Evolutionary conservation across 1,139 yeast genomes (phyloP).

Genomic region (Yamadazyma atmosphaerica): DNA sequence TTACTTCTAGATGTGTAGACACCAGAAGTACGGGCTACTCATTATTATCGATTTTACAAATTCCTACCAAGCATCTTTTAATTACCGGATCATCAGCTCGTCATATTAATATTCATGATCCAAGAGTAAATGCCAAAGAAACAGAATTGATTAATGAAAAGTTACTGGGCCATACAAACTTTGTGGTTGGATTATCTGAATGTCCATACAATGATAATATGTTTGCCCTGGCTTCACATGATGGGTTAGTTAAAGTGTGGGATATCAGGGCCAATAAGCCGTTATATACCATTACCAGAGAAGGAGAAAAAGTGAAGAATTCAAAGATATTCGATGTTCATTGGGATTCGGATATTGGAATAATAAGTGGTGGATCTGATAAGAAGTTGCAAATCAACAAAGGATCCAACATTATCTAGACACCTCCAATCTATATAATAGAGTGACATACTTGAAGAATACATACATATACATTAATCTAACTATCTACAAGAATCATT

Average conservation of each 20-base stretch:
- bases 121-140: conserved; percentile 51
- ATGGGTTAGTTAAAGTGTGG: conserved; percentile 95
- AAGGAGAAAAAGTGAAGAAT: conserved; percentile 41
- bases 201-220: conserved; percentile 76
- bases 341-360: conserved; percentile 81
- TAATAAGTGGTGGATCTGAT: conserved; percentile 92
- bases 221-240: conserved; percentile 90
- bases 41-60: conserved; percentile 68
- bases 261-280: conserved; percentile 86
- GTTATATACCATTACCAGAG: conserved; percentile 82
- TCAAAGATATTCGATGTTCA: conserved; percentile 81
- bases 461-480: conserved; percentile 2
- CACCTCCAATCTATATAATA: background rate
- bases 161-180: conserved; percentile 86
- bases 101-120: conserved; percentile 91
- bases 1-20: conserved; percentile 79
- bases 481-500: no score
- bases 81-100: conserved; percentile 96
- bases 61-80: conserved; percentile 65
- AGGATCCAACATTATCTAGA: conserved; percentile 41
- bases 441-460: background rate
- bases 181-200: conserved; percentile 76
- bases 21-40: conserved; percentile 90
- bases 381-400: conserved; percentile 86
- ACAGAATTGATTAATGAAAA: conserved; percentile 50